Base-by-base conservation (phyloP, 495 filamentous ascomycete genomes). In the Talaromyces nanjingensis region DNA sequence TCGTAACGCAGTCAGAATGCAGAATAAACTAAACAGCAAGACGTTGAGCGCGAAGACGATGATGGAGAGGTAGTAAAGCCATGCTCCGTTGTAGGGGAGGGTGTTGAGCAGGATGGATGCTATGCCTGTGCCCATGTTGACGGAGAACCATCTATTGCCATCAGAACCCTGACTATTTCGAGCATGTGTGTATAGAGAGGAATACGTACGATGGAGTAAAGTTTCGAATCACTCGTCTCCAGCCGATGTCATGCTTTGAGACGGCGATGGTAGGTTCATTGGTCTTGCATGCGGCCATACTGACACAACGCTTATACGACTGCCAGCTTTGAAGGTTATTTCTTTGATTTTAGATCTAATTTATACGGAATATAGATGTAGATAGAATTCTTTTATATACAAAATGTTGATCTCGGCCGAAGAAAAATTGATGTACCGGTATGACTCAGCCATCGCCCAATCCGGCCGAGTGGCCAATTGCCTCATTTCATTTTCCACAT, bases 81-180 rank as follows among this genome's bases (percentile, higher is more conserved):
- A 84, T 29, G 22, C 5, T 14, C 73, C 81, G 62, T 85, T 81
- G 64, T 83, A 86, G 4, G 85, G 83, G 3, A 88, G 73, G 9
- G 77, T 77, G 65, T 86, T 78, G 3, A 87, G 74, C 8, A 88
- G 74, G 31, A 86, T 81, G 5, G 85, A 85, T 3, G 85, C 82
- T 27, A 89, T 85, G 4, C 86, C 87, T 0, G 86, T 89, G 33
- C 86, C 84, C 86, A 89, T 89, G 16, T 71, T 88, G 39, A 86
- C 77, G 80, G 85, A 78, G 65, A 80, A 77, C 77, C 77, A 79
- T 65, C 74, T 79, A 39, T 27, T 27, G 27, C 27, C 27, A 27
- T 27, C 27, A 27, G 27, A 27, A 27, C 27, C 27, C 27, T 27
- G 27, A 27, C 3, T 27, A 27, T 27, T 27, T 27, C 1, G 3